Evolutionary conservation across 257 asterid genomes (phyloP).

Genomic region (Nicotiana benthamiana): DNA sequence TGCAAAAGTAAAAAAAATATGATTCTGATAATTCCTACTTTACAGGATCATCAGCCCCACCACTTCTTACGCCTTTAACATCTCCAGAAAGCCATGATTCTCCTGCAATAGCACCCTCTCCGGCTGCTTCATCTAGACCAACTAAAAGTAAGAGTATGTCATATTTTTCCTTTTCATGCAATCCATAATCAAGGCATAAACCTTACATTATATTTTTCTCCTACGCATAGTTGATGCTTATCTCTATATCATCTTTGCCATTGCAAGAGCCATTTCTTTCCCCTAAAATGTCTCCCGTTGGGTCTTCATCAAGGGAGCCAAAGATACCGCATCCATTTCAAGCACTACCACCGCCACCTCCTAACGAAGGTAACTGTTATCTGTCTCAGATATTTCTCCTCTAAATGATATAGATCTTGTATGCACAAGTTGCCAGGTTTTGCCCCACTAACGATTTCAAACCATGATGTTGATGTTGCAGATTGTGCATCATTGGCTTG

Average conservation of each 20-base stretch:
- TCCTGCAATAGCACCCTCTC: conserved; percentile 36
- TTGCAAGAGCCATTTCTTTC: conserved; percentile 47
- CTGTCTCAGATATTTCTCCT: not conserved
- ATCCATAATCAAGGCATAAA: not conserved
- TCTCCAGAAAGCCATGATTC: conserved; percentile 25
- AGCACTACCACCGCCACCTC: conserved; percentile 87
- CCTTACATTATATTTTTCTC: conserved; percentile 11
- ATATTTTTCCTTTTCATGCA: conserved; percentile 10
- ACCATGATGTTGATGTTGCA: conserved; percentile 19
- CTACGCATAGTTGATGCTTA: conserved; percentile 18
- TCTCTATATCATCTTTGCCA: conserved; percentile 20
- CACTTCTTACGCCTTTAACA: conserved; percentile 25
- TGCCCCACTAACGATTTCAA: not conserved
- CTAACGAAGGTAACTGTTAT: conserved; percentile 50
- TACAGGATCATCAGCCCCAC: conserved; percentile 31
- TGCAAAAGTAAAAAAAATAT: not conserved
- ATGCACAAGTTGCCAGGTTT: not conserved
- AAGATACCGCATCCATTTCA: conserved; percentile 42
- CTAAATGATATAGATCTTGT: not conserved
- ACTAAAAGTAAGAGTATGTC: conserved; percentile 30
- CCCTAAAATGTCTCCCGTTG: conserved; percentile 47
- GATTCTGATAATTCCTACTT: conserved; percentile 10
- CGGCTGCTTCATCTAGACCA: conserved; percentile 30
- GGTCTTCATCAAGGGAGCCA: conserved; percentile 36
- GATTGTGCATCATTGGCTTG: conserved; percentile 70